Conservation (phyloP, 1,284 basidiomycete species). For the Rhodofomes roseus region DNA sequence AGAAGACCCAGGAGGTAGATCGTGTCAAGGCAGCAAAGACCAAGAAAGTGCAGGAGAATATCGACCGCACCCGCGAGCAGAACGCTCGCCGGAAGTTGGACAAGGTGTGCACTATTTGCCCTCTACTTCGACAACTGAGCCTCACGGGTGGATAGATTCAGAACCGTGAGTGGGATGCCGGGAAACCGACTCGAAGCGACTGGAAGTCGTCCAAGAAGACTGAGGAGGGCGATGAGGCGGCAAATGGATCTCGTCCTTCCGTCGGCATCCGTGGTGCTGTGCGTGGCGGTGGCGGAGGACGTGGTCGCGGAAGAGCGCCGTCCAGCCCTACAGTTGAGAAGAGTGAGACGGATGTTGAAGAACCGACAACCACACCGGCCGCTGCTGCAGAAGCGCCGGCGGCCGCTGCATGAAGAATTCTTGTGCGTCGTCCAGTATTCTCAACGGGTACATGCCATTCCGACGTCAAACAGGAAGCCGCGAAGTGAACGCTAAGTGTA, state of each 20-base stretch:
- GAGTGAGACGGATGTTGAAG: slow-evolving; percentile 5
- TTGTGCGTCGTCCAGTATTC: slow-evolving; percentile 4
- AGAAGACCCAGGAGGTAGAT: slow-evolving; percentile 59
- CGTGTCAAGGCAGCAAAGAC: slow-evolving; percentile 49
- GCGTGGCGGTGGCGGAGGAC: slow-evolving; percentile 26
- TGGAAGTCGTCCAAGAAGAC: slow-evolving; percentile 33
- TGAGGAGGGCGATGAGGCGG: slow-evolving; percentile 11
- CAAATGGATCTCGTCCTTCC: slow-evolving; percentile 15
- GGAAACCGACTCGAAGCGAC: slow-evolving; percentile 52
- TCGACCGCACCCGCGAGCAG: slow-evolving; percentile 68
- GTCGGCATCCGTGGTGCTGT: slow-evolving; percentile 26
- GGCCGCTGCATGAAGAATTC: slow-evolving; percentile 14
- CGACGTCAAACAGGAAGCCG: not conserved
- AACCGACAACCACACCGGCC: not conserved
- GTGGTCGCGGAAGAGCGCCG: slow-evolving; percentile 3
- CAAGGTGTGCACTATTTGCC: slow-evolving; percentile 32
- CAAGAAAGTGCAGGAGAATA: slow-evolving; percentile 61
- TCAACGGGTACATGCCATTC: not conserved
- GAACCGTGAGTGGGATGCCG: slow-evolving; percentile 79
- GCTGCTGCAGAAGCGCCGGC: slow-evolving; percentile 7
- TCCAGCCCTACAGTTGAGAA: slow-evolving; percentile 12
- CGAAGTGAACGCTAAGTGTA: not conserved
- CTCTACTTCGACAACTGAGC: not conserved
- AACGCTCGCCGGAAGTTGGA: slow-evolving; percentile 77
- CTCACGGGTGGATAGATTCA: slow-evolving; percentile 33